phyloP scores from a whole-genome alignment of 441 rosid genomes.

The Populus hybrid region DNA sequence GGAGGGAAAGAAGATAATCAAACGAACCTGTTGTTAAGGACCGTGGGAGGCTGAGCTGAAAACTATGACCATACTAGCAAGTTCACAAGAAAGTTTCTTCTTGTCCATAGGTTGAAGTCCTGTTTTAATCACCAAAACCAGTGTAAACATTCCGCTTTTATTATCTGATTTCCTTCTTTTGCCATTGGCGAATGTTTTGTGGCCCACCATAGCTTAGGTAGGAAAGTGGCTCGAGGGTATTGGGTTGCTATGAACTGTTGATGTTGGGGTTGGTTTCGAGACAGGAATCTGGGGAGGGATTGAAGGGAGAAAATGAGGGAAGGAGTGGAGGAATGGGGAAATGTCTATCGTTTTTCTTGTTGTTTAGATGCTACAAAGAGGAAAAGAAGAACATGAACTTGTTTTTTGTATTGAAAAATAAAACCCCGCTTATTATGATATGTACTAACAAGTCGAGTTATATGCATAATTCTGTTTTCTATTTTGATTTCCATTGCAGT shows the following conservation, averaged over 20 bases:
- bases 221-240: neutral
- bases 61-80: neutral
- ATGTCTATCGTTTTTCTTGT: neutral
- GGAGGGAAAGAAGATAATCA: neutral
- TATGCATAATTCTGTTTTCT: neutral
- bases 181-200: neutral
- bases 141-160: neutral
- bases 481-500: constrained; percentile 41
- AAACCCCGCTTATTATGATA: neutral
- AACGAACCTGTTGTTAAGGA: neutral
- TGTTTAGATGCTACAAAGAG: neutral
- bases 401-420: neutral
- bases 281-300: neutral
- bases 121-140: neutral
- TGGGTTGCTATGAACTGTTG: neutral
- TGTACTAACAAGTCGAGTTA: too few relatives aligned
- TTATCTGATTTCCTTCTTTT: neutral
- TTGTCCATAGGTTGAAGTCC: neutral
- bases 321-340: neutral
- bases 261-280: neutral
- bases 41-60: too few relatives aligned
- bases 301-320: neutral
- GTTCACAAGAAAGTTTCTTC: neutral
- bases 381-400: neutral
- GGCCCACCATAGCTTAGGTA: neutral